Conservation (phyloP, 331 rosid genomes). For the Acacia concinna region DNA sequence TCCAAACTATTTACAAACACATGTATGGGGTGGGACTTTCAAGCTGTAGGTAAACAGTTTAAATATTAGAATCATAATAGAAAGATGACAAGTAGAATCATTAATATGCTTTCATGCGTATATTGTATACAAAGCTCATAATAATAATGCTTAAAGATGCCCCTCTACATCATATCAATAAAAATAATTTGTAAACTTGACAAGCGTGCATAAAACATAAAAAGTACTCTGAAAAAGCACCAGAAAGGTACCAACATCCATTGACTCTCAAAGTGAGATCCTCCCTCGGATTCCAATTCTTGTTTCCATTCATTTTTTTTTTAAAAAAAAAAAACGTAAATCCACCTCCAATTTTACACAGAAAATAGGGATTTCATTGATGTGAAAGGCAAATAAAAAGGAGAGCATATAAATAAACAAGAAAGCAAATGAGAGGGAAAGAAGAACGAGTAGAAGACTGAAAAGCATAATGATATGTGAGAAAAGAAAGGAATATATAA, state of each 20-base stretch:
- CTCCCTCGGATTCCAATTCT: constrained; percentile 58
- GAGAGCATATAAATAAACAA: constrained; percentile 4
- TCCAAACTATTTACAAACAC: too few relatives aligned
- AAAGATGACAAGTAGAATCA: not conserved
- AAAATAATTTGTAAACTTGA: not conserved
- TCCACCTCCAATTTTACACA: constrained; percentile 37
- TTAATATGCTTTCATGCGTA: not conserved
- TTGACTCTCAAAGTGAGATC: constrained; percentile 36
- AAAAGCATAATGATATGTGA: constrained; percentile 36
- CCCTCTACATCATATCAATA: not conserved
- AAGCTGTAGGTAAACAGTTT: too few relatives aligned
- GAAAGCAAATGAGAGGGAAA: constrained; percentile 27
- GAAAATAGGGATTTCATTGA: constrained; percentile 32
- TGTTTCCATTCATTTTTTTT: not conserved
- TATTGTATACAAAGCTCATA: not conserved
- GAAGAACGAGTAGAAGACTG: constrained; percentile 16
- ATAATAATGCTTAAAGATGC: not conserved
- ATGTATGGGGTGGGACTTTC: too few relatives aligned
- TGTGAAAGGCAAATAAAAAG: not conserved
- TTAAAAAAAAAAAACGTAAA: not conserved
- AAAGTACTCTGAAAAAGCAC: constrained; percentile 33
- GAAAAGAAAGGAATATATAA: constrained; percentile 27
- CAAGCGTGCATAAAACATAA: constrained; percentile 10
- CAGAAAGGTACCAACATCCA: constrained; percentile 29
- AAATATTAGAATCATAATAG: too few relatives aligned